phyloP scores from a whole-genome alignment of 1,139 yeast species.

The Taphrina deformans region DNA sequence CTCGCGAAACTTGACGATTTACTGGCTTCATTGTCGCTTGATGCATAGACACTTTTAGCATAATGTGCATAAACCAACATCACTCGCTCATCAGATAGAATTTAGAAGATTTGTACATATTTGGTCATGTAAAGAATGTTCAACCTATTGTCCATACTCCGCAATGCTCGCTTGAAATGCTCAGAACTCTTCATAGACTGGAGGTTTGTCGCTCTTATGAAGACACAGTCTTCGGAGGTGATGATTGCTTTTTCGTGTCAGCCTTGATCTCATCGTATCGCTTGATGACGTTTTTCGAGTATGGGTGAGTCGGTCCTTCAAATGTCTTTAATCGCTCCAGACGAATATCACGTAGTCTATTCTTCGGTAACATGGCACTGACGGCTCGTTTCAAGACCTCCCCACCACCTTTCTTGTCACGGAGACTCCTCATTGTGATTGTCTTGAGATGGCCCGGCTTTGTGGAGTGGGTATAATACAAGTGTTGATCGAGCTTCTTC shows the following conservation, averaged over 20 bases:
- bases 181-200: too few species aligned
- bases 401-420: slow-evolving; percentile 77
- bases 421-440: slow-evolving; percentile 75
- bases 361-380: slow-evolving; percentile 93
- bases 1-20: slow-evolving; percentile 39
- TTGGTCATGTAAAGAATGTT: neutral
- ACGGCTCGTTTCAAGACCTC: slow-evolving; percentile 85
- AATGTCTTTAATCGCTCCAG: slow-evolving; percentile 79
- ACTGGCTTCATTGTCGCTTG: slow-evolving; percentile 38
- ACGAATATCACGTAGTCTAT: slow-evolving; percentile 74
- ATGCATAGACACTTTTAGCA: slow-evolving; percentile 35
- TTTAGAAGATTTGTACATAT: neutral
- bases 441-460: slow-evolving; percentile 88
- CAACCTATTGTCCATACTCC: neutral
- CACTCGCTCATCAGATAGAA: neutral
- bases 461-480: slow-evolving; percentile 88
- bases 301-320: slow-evolving; percentile 89
- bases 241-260: neutral
- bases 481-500: slow-evolving; percentile 73
- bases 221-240: neutral
- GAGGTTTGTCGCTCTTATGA: neutral
- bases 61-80: neutral
- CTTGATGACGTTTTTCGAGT: slow-evolving; percentile 65
- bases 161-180: neutral
- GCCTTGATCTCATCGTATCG: slow-evolving; percentile 11